Percentiles rank a stretch among this genome's conserved stretches.
Conservation (phyloP, 139 green algal genomes). For the Chlamydomonas sp. region DNA sequence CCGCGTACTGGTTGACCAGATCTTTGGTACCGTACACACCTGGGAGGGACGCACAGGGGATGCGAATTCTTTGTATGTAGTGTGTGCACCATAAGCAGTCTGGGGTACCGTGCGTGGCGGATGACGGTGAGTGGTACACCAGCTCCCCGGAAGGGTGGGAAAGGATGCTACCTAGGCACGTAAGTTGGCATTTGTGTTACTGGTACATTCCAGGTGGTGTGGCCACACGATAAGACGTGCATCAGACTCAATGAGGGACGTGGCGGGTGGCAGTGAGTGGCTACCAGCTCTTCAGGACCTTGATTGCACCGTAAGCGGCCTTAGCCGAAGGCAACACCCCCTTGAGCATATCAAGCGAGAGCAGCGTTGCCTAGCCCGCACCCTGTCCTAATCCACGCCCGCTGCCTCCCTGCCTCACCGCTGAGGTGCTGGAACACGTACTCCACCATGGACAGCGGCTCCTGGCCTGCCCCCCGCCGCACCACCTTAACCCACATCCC, state of each 20-base stretch:
- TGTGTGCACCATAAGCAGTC: no score
- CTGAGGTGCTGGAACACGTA: slow-evolving; percentile 59
- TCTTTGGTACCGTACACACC: slow-evolving; percentile 53
- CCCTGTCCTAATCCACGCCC: not conserved
- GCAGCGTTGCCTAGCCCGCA: not conserved
- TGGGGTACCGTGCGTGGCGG: no score
- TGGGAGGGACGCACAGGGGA: not conserved
- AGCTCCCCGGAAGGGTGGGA: not conserved
- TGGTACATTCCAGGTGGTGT: not conserved
- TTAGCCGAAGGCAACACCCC: no score
- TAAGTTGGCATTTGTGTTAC: not conserved
- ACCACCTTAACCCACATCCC: not conserved
- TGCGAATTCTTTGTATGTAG: no score
- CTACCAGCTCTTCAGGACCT: no score
- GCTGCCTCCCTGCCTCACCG: slow-evolving; percentile 7
- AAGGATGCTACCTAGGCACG: not conserved
- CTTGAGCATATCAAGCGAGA: no score
- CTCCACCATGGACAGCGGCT: slow-evolving; percentile 23
- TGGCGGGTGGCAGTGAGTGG: no score
- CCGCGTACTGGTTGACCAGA: slow-evolving; percentile 58
- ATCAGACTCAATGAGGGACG: no score
- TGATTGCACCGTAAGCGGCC: no score
- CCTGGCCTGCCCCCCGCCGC: not conserved
- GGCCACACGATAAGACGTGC: no score
- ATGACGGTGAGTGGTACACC: no score